phyloP scores from a whole-genome alignment of 2,329 filamentous ascomycete genomes.

The Verticillium alfalfae region DNA sequence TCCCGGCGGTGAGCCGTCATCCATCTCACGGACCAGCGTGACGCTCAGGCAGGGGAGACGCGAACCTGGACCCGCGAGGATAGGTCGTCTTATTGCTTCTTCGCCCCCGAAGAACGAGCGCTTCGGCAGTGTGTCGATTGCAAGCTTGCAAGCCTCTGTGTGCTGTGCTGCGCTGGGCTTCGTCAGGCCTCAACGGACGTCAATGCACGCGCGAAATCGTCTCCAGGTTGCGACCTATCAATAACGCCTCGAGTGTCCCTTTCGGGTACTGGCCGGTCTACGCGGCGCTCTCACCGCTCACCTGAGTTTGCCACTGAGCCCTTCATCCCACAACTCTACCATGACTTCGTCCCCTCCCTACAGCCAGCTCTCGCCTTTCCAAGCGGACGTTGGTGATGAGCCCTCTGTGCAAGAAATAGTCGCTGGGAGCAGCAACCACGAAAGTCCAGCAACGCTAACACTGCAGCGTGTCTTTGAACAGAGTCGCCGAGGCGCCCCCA shows the following conservation, averaged over 20 bases:
- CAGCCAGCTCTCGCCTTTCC: conserved; percentile 7
- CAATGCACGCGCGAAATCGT: background rate
- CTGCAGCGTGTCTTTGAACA: conserved; percentile 58
- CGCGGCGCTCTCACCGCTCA: background rate
- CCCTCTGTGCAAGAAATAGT: conserved; percentile 17
- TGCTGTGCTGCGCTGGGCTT: background rate
- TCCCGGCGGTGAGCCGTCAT: background rate
- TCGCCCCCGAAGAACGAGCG: background rate
- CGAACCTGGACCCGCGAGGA: background rate
- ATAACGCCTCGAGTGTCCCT: background rate
- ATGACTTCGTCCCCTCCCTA: conserved; percentile 2
- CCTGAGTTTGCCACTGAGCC: background rate
- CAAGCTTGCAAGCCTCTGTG: too few species aligned
- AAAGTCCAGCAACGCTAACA: conserved; percentile 57
- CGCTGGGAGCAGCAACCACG: conserved; percentile 26
- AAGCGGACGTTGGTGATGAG: conserved; percentile 8
- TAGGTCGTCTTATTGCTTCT: background rate
- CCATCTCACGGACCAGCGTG: background rate
- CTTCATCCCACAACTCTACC: background rate
- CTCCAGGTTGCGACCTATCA: background rate
- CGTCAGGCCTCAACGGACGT: background rate
- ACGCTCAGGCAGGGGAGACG: background rate
- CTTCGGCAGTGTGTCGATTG: background rate
- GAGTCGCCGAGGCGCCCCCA: conserved; percentile 47
- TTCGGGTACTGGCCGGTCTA: background rate